Evolutionary conservation across 345 rosid species (phyloP), one percentile per base, ranked within the genome.

Genomic region (Eucalyptus brandiana): DNA sequence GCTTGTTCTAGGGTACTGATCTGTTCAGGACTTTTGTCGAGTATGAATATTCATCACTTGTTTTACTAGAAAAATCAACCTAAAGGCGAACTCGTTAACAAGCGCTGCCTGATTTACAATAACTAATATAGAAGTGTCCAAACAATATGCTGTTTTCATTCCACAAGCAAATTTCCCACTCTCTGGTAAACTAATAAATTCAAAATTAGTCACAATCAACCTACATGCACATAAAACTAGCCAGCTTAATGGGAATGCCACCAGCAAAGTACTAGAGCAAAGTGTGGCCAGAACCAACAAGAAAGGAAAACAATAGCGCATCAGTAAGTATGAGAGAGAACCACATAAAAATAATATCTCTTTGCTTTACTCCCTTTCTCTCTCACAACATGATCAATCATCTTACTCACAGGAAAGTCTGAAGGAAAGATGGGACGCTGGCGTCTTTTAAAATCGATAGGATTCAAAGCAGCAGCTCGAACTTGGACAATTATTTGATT

Each of bases 401-500:
- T 87, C 76, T 47, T 90, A 87, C 94, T 92, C 72, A 92, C 94
- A 5, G 94, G 95, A 88, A 93, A 92, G 21, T 91, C 93, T 21
- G 93, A 88, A 87, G 93, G 92, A 21, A 92, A 92, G 44, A 93
- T 42, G 86, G 94, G 91, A 9, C 32, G 89, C 86, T 89, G 91
- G 85, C 92, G 93, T 58, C 94, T 91, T 89, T 94, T 94, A 87
- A 42, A 88, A 90, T 94, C 95, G 23, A 94, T 93, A 42, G 94
- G 95, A 87, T 94, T 94, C 89, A 94, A 81, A 28, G 94, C 92
- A 53, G 94, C 94, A 72, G 93, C 95, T 65, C 89, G 80, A 80
- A 94, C 93, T 88, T 90, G 89, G 87, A 94, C 92, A 37, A 92
- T 89, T 24, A 94, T 87, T 86, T 94, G 92, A 86, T 92, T 80